These are phyloP conservation scores for Panellus pusillus DNA, from an alignment of 768 basidiomycete species.

Conservation along the genomic window DNA sequence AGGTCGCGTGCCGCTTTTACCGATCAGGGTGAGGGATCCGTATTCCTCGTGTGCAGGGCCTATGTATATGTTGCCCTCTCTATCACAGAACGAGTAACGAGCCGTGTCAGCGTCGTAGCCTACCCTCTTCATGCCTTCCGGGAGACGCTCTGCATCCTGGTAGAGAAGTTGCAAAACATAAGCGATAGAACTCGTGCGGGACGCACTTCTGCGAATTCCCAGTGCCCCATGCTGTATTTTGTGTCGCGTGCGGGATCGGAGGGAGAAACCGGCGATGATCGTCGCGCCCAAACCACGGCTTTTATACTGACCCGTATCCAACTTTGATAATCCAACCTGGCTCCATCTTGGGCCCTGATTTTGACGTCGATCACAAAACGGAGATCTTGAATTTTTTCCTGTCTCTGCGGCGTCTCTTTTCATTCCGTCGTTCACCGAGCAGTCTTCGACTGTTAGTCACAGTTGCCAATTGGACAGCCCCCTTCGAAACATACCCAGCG, in stretches of 20 bases:
- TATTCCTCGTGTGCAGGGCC: conserved; percentile 46
- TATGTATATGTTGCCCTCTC: conserved; percentile 42
- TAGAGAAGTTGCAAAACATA: background rate
- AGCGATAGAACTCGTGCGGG: too few relatives aligned
- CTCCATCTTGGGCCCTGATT: too few relatives aligned
- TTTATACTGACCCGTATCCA: background rate
- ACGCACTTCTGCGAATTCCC: conserved; percentile 12
- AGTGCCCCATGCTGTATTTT: conserved; percentile 28
- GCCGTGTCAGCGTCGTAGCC: conserved; percentile 55
- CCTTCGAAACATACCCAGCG: too few relatives aligned
- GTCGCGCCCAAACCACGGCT: background rate
- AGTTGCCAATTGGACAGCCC: too few relatives aligned
- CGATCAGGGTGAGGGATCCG: conserved; percentile 42
- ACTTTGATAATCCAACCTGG: too few relatives aligned
- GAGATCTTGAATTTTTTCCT: too few relatives aligned
- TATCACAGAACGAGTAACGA: conserved; percentile 51
- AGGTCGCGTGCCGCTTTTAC: conserved; percentile 22
- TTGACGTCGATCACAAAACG: too few relatives aligned
- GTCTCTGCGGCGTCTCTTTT: too few relatives aligned
- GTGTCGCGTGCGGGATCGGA: background rate
- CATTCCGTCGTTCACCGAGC: too few relatives aligned
- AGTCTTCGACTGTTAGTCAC: too few relatives aligned
- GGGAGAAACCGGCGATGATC: background rate
- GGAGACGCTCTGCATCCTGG: conserved; percentile 41
- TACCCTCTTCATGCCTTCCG: conserved; percentile 49